These are phyloP conservation scores for Apostasia ramifera DNA, from an alignment of 106 monocot species.

Conservation along the genomic window DNA sequence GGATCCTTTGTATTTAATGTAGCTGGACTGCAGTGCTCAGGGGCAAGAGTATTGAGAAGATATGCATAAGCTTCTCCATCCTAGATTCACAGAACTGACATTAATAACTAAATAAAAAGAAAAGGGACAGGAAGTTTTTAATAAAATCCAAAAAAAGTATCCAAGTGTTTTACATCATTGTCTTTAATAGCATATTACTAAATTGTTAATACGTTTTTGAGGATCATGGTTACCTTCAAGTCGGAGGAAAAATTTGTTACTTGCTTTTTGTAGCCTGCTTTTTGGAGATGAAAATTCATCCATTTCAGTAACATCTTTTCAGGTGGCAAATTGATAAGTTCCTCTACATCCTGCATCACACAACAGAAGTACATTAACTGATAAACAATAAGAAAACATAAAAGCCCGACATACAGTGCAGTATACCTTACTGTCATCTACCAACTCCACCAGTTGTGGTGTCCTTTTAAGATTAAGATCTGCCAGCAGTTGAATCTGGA, in stretches of 20 bases:
- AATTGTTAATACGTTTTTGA: too few relatives aligned
- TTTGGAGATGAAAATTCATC: constrained; percentile 84
- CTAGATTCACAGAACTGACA: constrained; percentile 15
- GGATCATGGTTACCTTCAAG: constrained; percentile 34
- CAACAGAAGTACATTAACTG: background rate
- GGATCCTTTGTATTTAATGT: constrained; percentile 59
- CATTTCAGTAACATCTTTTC: constrained; percentile 66
- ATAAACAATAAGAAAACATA: background rate
- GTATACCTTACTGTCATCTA: constrained; percentile 64
- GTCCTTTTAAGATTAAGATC: constrained; percentile 95
- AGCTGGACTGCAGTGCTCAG: constrained; percentile 36
- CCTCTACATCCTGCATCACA: constrained; percentile 51
- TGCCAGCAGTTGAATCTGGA: constrained; percentile 93
- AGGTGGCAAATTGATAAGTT: constrained; percentile 55
- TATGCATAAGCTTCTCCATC: constrained; percentile 82
- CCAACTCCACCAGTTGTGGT: constrained; percentile 84
- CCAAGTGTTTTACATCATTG: too few relatives aligned
- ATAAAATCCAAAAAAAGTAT: too few relatives aligned
- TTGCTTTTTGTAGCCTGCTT: constrained; percentile 67
- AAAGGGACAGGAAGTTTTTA: too few relatives aligned
- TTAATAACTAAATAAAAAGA: background rate
- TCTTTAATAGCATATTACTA: too few relatives aligned
- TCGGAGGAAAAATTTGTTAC: constrained; percentile 63
- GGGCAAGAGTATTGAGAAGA: constrained; percentile 74
- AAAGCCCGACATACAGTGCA: too few relatives aligned